Evolutionary conservation across 176 grass and related monocot species (phyloP).

Genomic region (Carex parvula): DNA sequence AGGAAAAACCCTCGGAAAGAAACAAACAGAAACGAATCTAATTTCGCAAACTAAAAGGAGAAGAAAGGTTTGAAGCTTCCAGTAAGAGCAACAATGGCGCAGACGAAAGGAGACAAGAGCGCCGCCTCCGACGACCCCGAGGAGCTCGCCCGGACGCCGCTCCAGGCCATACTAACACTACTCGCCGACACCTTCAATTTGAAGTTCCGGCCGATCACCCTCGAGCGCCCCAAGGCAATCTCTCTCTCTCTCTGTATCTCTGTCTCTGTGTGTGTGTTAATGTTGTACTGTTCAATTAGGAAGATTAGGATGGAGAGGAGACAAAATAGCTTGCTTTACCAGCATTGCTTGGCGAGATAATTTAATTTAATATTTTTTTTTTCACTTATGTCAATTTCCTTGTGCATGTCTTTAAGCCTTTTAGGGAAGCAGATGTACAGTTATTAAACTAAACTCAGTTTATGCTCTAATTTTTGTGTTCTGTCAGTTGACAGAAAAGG

Average conservation of each 20-base stretch:
- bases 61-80: no score
- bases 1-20: not conserved
- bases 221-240: slow-evolving; percentile 82
- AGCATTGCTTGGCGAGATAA: not conserved
- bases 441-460: not conserved
- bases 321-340: not conserved
- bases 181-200: slow-evolving; percentile 20
- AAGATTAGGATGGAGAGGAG: not conserved
- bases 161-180: slow-evolving; percentile 90
- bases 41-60: not conserved
- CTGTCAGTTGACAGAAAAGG: not conserved
- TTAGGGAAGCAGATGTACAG: not conserved
- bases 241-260: no score
- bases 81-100: slow-evolving; percentile 39
- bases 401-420: not conserved
- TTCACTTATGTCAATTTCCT: not conserved
- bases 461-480: not conserved
- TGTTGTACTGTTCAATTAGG: not conserved
- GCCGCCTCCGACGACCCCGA: slow-evolving; percentile 52
- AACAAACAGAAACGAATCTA: not conserved
- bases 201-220: slow-evolving; percentile 22
- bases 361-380: not conserved
- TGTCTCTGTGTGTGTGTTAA: not conserved
- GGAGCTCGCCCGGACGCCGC: slow-evolving; percentile 59
- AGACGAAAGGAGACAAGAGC: slow-evolving; percentile 47